Base-by-base conservation (phyloP, 176 grass and related monocot genomes). In the Cenchrus americanus region DNA sequence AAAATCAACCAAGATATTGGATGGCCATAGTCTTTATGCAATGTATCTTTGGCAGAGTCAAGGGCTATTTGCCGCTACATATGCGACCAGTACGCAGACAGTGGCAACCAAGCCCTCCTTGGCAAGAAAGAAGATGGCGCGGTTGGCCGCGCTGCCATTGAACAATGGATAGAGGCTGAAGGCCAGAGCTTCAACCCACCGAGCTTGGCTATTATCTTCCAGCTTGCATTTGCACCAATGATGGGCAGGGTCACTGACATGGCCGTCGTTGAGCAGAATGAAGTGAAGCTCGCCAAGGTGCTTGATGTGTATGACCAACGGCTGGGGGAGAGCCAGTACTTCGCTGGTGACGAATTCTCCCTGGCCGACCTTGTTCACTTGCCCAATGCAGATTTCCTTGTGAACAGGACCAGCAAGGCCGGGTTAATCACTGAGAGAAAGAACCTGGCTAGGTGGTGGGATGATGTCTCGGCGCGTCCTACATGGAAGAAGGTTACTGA, bases 151-250 rank as follows among this genome's bases (percentile, higher is more conserved):
- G 88, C 89, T 47, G 76, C 81, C 69, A 80, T 98, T 34, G 96
- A 98, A 62, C 91, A 98, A 65, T 98, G 93, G 96, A 49, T 98
- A 63, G 96, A 98, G 69, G 75, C 89, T 5, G 96, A 98, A 88
- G 80, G 81, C 50, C 93, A 98, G 77, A 93, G 49, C 68, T 98
- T 98, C 62, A 98, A 92, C 66, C 87, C 85, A 24, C 93, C 93
- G 1, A 98, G 91, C 83, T 71, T 88, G 54, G 78, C 80, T 8
- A 84, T 98, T 40, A 89, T 89, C 1, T 98, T 95, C 89, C 93
- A 98, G 80, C 66, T 98, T 57, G 93, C 77, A 17, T 93, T 95
- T 67, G 93, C 83, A 10, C 93, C 89, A 21, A 71, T 85, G 37
- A 88, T 90, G 87, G 91, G 89, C 18, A 82, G 87, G 50, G 53